Evolutionary conservation across 805 yeast genomes (phyloP).

Genomic region (Myxozyma kluyveri): DNA sequence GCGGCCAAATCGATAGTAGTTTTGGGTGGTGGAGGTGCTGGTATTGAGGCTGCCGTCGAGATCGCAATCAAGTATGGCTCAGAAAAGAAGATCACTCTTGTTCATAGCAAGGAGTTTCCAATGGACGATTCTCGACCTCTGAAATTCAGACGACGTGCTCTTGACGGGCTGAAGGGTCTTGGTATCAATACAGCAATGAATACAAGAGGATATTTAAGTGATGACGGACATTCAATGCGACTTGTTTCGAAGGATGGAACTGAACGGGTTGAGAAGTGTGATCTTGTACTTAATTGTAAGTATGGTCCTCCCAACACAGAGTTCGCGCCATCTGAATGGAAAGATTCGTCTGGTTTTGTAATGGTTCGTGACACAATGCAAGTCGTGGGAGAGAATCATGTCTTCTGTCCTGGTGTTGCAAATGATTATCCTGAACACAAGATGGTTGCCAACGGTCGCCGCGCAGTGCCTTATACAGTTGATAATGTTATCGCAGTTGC

Average conservation of each 20-base stretch:
- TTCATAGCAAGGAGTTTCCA: constrained; percentile 25
- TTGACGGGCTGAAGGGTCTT: constrained; percentile 19
- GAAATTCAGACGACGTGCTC: constrained; percentile 14
- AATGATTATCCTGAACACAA: constrained; percentile 12
- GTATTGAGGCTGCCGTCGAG: constrained; percentile 52
- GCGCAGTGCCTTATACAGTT: not conserved
- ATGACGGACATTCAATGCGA: constrained; percentile 6
- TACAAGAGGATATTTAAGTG: constrained; percentile 7
- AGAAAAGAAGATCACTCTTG: constrained; percentile 37
- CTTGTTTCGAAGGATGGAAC: not conserved
- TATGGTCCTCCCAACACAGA: constrained; percentile 4
- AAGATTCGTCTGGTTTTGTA: constrained; percentile 1
- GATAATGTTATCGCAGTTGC: constrained; percentile 5
- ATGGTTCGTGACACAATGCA: constrained; percentile 7
- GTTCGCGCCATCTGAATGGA: constrained; percentile 6
- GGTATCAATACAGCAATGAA: constrained; percentile 26
- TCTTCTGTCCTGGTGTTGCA: constrained; percentile 20
- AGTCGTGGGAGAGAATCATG: not conserved
- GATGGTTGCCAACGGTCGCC: constrained; percentile 2
- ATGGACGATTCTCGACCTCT: constrained; percentile 10
- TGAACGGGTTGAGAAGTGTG: constrained; percentile 5
- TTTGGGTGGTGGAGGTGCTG: constrained; percentile 53
- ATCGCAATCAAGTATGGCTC: constrained; percentile 41
- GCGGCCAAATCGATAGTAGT: not conserved
- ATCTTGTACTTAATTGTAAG: constrained; percentile 6